These are phyloP conservation scores for Ailanthus altissimus DNA, from an alignment of 345 rosid species.

Conservation along the genomic window DNA sequence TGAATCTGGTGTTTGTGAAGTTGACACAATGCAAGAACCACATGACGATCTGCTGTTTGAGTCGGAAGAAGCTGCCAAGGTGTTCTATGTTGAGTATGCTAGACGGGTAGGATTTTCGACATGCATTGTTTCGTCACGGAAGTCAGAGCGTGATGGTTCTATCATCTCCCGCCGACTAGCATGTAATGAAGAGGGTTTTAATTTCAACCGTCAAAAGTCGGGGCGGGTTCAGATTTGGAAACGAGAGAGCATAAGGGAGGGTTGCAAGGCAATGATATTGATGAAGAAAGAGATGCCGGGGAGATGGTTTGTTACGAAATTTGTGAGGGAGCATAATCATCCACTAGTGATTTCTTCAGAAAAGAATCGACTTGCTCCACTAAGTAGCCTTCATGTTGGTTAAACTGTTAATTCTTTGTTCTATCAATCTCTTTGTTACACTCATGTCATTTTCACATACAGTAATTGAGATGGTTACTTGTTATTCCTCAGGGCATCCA, in stretches of 20 bases:
- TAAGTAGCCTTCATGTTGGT: slow-evolving; percentile 21
- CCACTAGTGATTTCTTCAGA: slow-evolving; percentile 33
- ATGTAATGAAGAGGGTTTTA: slow-evolving; percentile 56
- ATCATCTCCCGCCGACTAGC: slow-evolving; percentile 50
- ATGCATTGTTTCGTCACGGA: slow-evolving; percentile 46
- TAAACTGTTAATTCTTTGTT: background rate
- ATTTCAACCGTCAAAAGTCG: slow-evolving; percentile 36
- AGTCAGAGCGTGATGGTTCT: slow-evolving; percentile 48
- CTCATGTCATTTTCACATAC: background rate
- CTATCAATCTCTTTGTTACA: background rate
- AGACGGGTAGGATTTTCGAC: slow-evolving; percentile 42
- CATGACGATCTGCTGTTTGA: slow-evolving; percentile 53
- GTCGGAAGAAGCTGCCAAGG: slow-evolving; percentile 48
- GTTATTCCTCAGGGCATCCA: background rate
- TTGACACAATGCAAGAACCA: slow-evolving; percentile 37
- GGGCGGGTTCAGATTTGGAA: slow-evolving; percentile 43
- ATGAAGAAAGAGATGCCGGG: slow-evolving; percentile 48
- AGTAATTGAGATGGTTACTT: background rate
- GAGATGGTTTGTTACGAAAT: slow-evolving; percentile 42
- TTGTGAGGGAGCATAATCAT: slow-evolving; percentile 57
- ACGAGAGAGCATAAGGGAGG: slow-evolving; percentile 49
- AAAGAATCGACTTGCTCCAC: slow-evolving; percentile 18
- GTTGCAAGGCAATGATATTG: slow-evolving; percentile 52
- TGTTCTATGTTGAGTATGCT: slow-evolving; percentile 51
- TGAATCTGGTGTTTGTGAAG: slow-evolving; percentile 27